Conservation (phyloP, 228 moss, liverwort and hornwort species). For the Sphagnum magellanicum region DNA sequence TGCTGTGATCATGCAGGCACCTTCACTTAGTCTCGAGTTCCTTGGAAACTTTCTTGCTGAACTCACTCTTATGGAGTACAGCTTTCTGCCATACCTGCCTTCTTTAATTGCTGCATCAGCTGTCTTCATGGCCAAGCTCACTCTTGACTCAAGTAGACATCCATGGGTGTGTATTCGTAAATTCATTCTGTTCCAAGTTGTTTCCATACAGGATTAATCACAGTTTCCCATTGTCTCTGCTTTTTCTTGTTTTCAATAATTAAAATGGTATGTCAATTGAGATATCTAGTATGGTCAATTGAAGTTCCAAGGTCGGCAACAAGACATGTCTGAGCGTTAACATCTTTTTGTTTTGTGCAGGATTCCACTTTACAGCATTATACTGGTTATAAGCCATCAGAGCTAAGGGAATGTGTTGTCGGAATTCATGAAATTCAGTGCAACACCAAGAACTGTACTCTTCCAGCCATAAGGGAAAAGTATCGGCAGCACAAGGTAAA, state of each 20-base stretch:
- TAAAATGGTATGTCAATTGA: too few species aligned
- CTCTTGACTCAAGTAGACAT: conserved; percentile 19
- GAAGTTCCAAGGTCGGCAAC: too few species aligned
- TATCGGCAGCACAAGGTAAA: conserved; percentile 50
- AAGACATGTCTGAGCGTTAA: too few species aligned
- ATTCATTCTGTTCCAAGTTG: too few species aligned
- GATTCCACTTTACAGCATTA: conserved; percentile 51
- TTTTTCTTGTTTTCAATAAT: too few species aligned
- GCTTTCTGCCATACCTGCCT: conserved; percentile 36
- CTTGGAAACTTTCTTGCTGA: conserved; percentile 46
- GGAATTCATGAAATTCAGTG: conserved; percentile 42
- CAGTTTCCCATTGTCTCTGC: too few species aligned
- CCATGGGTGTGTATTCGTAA: conserved; percentile 21
- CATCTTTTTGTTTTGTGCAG: not conserved
- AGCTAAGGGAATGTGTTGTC: conserved; percentile 38
- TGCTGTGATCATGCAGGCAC: conserved; percentile 10
- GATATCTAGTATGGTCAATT: not conserved
- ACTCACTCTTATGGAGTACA: conserved; percentile 40
- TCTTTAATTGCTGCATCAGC: conserved; percentile 49
- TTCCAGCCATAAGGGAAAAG: conserved; percentile 61
- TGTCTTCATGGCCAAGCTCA: conserved; percentile 45
- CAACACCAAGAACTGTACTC: conserved; percentile 41
- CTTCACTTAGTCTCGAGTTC: conserved; percentile 47
- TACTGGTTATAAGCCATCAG: conserved; percentile 45
- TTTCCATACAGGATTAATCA: too few species aligned